Conservation (phyloP, 1,284 basidiomycete genomes). For the Sanghuangporus sanghuang region DNA sequence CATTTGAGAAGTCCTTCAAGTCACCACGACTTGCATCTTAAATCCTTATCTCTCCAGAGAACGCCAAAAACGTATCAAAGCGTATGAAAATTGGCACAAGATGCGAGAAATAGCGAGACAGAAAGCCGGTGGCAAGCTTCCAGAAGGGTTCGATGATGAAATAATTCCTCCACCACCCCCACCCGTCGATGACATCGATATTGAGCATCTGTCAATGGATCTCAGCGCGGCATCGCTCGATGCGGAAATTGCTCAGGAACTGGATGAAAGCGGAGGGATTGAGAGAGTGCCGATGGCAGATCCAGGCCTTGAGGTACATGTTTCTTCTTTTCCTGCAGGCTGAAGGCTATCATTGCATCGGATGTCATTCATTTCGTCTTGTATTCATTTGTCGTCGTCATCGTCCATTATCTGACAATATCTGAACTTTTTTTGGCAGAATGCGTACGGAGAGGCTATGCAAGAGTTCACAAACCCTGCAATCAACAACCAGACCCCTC, state of each 20-base stretch:
- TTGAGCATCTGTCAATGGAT: constrained; percentile 83
- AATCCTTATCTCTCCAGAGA: constrained; percentile 48
- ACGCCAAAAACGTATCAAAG: constrained; percentile 71
- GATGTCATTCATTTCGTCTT: background rate
- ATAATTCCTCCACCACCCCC: constrained; percentile 72
- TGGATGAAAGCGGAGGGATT: constrained; percentile 72
- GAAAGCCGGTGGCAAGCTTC: constrained; percentile 66
- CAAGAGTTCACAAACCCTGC: constrained; percentile 8
- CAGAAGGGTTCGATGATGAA: constrained; percentile 57
- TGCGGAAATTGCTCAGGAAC: constrained; percentile 59
- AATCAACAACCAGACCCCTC: constrained; percentile 45
- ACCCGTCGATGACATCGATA: constrained; percentile 74
- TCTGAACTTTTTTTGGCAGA: background rate
- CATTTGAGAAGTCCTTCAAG: constrained; percentile 5
- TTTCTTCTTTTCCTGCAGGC: constrained; percentile 20
- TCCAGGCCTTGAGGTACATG: constrained; percentile 78
- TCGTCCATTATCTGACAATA: background rate
- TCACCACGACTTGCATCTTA: background rate
- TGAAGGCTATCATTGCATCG: background rate
- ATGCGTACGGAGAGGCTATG: constrained; percentile 23
- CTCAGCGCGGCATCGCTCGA: constrained; percentile 83
- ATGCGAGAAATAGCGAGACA: constrained; percentile 68
- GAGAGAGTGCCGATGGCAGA: constrained; percentile 88
- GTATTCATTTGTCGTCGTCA: constrained; percentile 15
- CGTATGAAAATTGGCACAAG: constrained; percentile 83